Base-by-base conservation (phyloP, 306 rosid species). In the Pyrus betulifolia region DNA sequence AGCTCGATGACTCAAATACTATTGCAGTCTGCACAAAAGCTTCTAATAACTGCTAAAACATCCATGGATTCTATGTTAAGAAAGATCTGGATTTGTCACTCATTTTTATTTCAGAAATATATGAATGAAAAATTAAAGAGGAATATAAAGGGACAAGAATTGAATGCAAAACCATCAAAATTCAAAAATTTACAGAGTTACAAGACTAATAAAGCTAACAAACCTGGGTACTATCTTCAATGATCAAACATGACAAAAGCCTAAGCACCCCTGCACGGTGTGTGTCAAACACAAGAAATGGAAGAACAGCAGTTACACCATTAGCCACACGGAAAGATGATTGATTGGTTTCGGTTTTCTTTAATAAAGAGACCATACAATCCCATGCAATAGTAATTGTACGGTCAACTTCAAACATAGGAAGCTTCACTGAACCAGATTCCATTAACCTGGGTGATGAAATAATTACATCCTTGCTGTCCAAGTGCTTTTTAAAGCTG, bases 231-330 rank as follows among this genome's bases (percentile, higher is more conserved):
- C 71, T 73, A 83, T 96, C 99, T 88, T 96, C 99, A 70, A 93
- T 96, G 66, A 93, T 85, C 83, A 96, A 86, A 81, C 94, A 93
- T 60, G 98, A 91, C 84, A 96, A 82, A 80, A 88, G 86, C 84
- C 99, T 85, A 75, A 96, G 97, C 73, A 89, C 96, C 82, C 99
- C 98, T 18, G 85, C 81, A 55, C 97, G 98, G 83, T 96, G 99
- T 69, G 82, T 83, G 69, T 88, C 86, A 72, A 94, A 96, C 74
- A 89, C 96, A 74, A 96, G 81, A 84, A 96, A 89, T 63, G 99
- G 99, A 31, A 96, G 92, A 78, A 96, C 68, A 57, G 84, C 75
- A 81, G 91, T 80, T 86, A 93, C 87, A 55, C 98, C 98, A 82
- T 85, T 86, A 85, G 93, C 89, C 42, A 82, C 81, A 81, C 99